Base-by-base conservation (phyloP, 495 filamentous ascomycete genomes). In the Penicillium turbatum region DNA sequence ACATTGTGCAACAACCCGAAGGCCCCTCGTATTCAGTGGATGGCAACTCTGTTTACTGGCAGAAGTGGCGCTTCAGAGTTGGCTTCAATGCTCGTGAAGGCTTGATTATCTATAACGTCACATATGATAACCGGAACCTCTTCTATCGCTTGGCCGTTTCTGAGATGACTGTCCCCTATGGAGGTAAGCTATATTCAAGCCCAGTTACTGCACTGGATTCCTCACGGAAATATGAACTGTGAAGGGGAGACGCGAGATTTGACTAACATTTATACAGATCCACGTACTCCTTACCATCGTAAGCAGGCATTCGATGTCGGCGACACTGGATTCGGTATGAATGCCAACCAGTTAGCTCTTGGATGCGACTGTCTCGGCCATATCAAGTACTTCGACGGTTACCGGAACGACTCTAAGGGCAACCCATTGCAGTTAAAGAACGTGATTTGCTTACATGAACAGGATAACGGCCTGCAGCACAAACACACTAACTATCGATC, bases 1-100 rank as follows among this genome's bases (percentile, higher is more conserved):
- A 91, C 48, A 84, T 86, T 41, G 82, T 92, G 0, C 71, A 84
- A 37, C 89, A 93, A 58, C 89, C 89, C 1, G 81, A 92, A 55
- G 89, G 89, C 2, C 80, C 83, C 11, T 88, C 85, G 13, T 93
- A 91, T 65, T 69, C 66, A 1, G 69, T 65, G 19, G 72, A 72
- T 13, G 81, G 79, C 15, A 73, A 78, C 53, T 71, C 71, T 13
- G 65, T 79, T 16, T 73, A 82, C 36, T 87, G 84, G 84, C 84
- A 87, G 66, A 86, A 86, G 55, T 87, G 84, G 84, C 70, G 74
- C 7, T 84, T 87, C 66, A 72, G 83, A 17, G 74, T 88, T 9
- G 82, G 81, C 6, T 87, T 85, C 64, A 87, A 85, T 40, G 74
- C 75, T 45, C 76, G 84, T 9, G 84, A 87, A 59, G 84, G 84